Conservation (phyloP, 2,329 filamentous ascomycete species). For the Coniochaeta hoffmannii region DNA sequence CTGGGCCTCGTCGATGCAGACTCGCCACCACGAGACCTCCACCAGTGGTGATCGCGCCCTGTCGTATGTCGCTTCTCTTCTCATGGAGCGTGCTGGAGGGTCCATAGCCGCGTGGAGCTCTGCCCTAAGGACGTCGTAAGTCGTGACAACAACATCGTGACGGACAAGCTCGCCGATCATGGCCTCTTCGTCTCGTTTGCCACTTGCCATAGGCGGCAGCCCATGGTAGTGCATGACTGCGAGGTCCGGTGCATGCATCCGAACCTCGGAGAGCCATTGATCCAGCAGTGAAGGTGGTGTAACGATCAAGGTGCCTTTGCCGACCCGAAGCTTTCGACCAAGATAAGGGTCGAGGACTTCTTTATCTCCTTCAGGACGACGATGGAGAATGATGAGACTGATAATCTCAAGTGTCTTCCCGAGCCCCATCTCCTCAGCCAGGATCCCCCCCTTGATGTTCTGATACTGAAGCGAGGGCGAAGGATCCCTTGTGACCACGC, state of each 20-base stretch:
- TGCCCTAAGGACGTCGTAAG: constrained; percentile 62
- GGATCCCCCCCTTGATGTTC: constrained; percentile 52
- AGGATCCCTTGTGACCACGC: constrained; percentile 46
- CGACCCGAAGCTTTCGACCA: constrained; percentile 35
- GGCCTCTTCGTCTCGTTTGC: constrained; percentile 27
- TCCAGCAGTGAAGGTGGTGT: constrained; percentile 46
- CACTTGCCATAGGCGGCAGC: constrained; percentile 24
- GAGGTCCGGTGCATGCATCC: constrained; percentile 49
- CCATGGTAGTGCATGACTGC: constrained; percentile 51
- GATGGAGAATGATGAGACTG: constrained; percentile 60
- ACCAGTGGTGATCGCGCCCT: constrained; percentile 68
- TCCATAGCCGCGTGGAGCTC: constrained; percentile 73
- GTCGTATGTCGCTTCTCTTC: constrained; percentile 59
- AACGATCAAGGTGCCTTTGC: constrained; percentile 54
- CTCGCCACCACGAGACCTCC: constrained; percentile 80
- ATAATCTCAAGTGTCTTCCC: constrained; percentile 76
- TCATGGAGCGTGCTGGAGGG: constrained; percentile 59
- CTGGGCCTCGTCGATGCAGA: constrained; percentile 73
- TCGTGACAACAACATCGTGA: constrained; percentile 56
- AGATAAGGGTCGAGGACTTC: constrained; percentile 29
- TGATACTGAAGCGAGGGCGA: constrained; percentile 33
- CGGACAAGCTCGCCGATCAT: constrained; percentile 36
- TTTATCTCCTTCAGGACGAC: constrained; percentile 22
- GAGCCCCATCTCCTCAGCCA: constrained; percentile 78
- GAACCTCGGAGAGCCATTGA: constrained; percentile 57